Base-by-base conservation (phyloP, 2,329 filamentous ascomycete genomes). In the Polytolypa hystricis region DNA sequence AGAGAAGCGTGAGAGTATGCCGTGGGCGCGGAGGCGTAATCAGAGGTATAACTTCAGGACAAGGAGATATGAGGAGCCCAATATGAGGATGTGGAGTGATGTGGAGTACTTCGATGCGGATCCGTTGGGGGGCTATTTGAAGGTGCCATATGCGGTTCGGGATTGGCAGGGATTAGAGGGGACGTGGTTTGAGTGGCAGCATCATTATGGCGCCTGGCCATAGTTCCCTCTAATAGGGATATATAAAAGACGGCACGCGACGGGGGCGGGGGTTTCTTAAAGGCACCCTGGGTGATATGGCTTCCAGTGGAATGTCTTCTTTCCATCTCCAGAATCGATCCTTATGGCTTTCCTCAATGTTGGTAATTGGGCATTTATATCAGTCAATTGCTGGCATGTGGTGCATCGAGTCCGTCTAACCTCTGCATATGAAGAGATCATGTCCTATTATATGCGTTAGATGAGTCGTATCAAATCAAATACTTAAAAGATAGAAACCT, bases 381-480 rank as follows among this genome's bases (percentile, higher is more conserved):
- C 52, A 37, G 58, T 56, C 38, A 65, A 47, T 12, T 51, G 54
- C 27, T 45, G 46, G 47, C 62, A 66, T 37, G 56, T 61, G 3
- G 47, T 40, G 38, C 62, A 66, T 11, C 55, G 49, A 2, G 52
- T 57, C 19, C 55, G 51, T 30, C 58, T 64, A 40, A 65, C 49
- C 38, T 61, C 53, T 9, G 54, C 44, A 43, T 64, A 66, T 14
- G 62, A 60, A 18, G 55, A 49, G 7, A 64, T 57, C 54, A 63
- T 62, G 34, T 63, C 58, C 62, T 66, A 17, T 17, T 31, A 6
- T 6, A 35, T 25, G 7, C 7, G n/a, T n/a, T n/a, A n/a, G n/a
- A 25, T 25, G 7, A 25, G 21, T 7, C n/a, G 7, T 25, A 25
- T 7, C 21, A n/a, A 25, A 25, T n/a, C n/a, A n/a, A 7, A n/a